These are phyloP conservation scores for Pistacia integerrima DNA, from an alignment of 345 rosid species.

Conservation along the genomic window DNA sequence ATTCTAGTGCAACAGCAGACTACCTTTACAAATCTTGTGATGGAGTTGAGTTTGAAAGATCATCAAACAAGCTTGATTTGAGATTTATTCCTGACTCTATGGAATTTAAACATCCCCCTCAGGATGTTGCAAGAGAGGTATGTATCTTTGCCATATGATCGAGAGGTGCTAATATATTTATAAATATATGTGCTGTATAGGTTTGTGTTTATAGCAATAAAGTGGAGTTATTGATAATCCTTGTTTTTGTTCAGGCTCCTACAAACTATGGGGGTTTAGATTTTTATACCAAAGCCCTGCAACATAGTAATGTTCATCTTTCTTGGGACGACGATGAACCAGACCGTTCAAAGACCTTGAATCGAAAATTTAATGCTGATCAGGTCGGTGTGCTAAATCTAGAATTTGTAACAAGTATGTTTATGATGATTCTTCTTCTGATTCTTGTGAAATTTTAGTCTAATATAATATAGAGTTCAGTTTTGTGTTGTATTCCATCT, in stretches of 20 bases:
- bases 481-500: background rate
- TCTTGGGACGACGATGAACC: conserved; percentile 99
- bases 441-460: background rate
- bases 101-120: conserved; percentile 89
- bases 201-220: too few species aligned
- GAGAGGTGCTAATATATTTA: background rate
- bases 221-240: background rate
- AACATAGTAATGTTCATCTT: conserved; percentile 69
- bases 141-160: conserved; percentile 11
- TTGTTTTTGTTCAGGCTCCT: conserved; percentile 60
- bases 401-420: background rate
- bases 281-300: conserved; percentile 82
- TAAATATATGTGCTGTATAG: background rate
- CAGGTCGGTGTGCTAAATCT: conserved; percentile 50
- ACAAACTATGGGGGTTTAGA: conserved; percentile 66
- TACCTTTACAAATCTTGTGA: conserved; percentile 78
- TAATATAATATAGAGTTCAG: background rate
- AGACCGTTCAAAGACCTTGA: conserved; percentile 74
- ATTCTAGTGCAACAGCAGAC: conserved; percentile 82
- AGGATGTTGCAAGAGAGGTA: conserved; percentile 89
- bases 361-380: conserved; percentile 67
- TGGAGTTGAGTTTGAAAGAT: conserved; percentile 87
- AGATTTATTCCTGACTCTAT: conserved; percentile 90
- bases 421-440: background rate
- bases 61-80: conserved; percentile 89